Evolutionary conservation across 2,329 filamentous ascomycete genomes (phyloP), one percentile per base, ranked within the genome.

Genomic region (Thelonectria rubi): DNA sequence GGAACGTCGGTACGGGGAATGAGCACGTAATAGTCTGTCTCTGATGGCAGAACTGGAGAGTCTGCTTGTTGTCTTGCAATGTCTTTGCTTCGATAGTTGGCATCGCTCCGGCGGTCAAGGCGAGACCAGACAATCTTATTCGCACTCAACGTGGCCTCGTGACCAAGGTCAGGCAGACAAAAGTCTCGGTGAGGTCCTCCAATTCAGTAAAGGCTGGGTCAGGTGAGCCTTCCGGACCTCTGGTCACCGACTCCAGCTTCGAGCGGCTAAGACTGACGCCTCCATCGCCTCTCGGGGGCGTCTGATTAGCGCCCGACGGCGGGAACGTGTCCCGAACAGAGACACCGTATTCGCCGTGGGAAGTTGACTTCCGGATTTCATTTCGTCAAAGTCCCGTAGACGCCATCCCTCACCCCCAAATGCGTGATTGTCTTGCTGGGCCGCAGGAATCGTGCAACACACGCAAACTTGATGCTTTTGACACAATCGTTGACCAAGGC

Each of bases 121-220:
- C 47, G 51, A 60, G 47, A 21, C 53, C 21, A 49, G 32, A 42
- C 18, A 53, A 30, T 62, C 63, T 62, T 60, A 63, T 62, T 54
- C 52, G 46, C 60, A 60, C 66, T 69, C 43, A 58, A 14, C 20
- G 14, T 15, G 42, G 62, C 62, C 69, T 52, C 65, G 68, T 71
- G 69, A 71, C 64, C 60, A 55, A 65, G 61, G 65, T 69, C 54
- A 71, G 67, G 63, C 46, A 58, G 67, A 51, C 65, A 32, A 58
- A 69, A 65, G 52, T 62, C 70, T 71, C 69, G 69, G 69, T 71
- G 69, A 71, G 54, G 46, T 65, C 26, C 47, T 14, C 58, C 61
- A 61, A 55, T 62, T 56, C 51, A 63, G 50, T 52, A 51, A 58
- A 10, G 18, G 54, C 54, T 55, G 48, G 52, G 66, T 70, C 68